phyloP scores from a whole-genome alignment of 352 stramenopile species.

The Phytophthora foliorum region DNA sequence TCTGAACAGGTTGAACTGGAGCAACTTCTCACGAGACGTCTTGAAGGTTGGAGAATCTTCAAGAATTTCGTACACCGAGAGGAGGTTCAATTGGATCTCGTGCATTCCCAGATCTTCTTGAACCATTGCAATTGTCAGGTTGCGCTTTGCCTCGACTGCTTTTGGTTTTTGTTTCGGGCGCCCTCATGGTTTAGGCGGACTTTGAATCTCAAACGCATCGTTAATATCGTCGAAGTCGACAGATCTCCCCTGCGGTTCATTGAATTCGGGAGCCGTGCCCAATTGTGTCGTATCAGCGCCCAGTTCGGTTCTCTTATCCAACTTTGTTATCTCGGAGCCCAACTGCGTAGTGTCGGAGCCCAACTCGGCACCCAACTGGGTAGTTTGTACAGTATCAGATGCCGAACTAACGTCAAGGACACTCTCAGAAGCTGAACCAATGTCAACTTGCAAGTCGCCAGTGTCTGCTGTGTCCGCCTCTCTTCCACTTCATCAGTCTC shows the following conservation, averaged over 20 bases:
- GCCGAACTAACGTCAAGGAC: no score
- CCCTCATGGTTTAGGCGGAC: conserved; percentile 1
- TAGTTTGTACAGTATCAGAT: no score
- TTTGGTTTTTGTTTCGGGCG: conserved; percentile 2
- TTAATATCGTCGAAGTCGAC: neutral
- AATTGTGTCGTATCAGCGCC: no score
- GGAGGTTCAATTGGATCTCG: conserved; percentile 4
- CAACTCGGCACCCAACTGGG: neutral
- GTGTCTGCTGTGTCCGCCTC: no score
- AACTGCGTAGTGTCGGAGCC: neutral
- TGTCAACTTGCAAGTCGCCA: no score
- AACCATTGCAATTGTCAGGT: conserved; percentile 1
- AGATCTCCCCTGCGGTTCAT: neutral
- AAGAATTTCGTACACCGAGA: conserved; percentile 5
- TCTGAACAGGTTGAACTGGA: conserved; percentile 1
- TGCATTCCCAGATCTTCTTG: conserved; percentile 12
- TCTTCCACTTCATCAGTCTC: no score
- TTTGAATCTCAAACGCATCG: conserved; percentile 7
- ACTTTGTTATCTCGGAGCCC: neutral
- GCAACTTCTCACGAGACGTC: neutral
- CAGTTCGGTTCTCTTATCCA: neutral
- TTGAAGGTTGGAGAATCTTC: neutral
- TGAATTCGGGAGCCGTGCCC: neutral
- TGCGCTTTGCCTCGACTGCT: conserved; percentile 20
- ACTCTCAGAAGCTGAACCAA: no score